phyloP scores from a whole-genome alignment of 2,329 filamentous ascomycete genomes.

The Aspergillus thermomutatus region DNA sequence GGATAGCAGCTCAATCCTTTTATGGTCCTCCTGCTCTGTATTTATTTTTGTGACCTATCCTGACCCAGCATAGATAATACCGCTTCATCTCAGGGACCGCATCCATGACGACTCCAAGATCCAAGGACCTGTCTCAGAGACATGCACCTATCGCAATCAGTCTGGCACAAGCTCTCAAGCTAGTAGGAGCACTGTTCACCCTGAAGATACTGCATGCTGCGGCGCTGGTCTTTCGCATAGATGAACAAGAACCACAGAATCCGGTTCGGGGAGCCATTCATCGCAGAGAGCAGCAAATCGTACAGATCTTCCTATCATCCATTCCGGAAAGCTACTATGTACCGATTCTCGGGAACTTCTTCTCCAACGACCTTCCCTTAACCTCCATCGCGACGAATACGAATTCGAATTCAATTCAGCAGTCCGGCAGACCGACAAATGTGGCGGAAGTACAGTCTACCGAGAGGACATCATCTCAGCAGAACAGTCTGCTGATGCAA shows the following conservation, averaged over 20 bases:
- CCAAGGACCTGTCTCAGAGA: not conserved
- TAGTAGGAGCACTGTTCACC: conserved; percentile 19
- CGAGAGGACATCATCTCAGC: not conserved
- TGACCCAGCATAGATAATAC: not conserved
- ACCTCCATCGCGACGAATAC: not conserved
- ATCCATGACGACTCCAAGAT: not conserved
- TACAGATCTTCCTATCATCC: conserved; percentile 18
- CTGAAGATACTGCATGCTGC: conserved; percentile 25
- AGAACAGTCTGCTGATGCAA: conserved; percentile 1
- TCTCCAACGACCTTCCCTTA: not conserved
- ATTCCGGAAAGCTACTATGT: conserved; percentile 10
- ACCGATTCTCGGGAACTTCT: conserved; percentile 12
- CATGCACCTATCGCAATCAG: conserved; percentile 6
- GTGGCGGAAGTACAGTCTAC: not conserved
- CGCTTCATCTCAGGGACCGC: not conserved
- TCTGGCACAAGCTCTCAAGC: conserved; percentile 9
- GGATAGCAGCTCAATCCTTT: not conserved
- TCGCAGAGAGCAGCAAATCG: conserved; percentile 20
- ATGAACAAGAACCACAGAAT: conserved; percentile 9
- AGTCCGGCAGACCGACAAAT: not conserved
- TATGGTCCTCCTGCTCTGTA: not conserved
- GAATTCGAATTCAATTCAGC: not conserved
- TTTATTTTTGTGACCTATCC: not conserved
- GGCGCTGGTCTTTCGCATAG: conserved; percentile 14
- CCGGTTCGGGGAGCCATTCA: conserved; percentile 17